A percentile compares a stretch with the other conserved stretches of the same genome.
Evolutionary conservation across 257 asterid genomes (phyloP).

Genomic region (Solanum ossicruentum): DNA sequence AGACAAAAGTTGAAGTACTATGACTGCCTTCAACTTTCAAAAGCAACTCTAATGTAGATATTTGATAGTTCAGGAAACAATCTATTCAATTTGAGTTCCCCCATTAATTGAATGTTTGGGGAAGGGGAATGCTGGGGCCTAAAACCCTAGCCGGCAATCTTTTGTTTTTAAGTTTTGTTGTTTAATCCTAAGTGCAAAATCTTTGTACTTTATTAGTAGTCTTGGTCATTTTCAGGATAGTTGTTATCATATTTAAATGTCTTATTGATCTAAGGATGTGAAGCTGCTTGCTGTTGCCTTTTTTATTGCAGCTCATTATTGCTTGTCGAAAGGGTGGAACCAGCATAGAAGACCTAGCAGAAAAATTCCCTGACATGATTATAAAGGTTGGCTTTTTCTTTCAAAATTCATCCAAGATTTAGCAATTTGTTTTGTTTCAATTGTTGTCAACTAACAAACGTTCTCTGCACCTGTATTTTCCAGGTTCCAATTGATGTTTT

Average conservation of each 20-base stretch:
- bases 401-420: not conserved
- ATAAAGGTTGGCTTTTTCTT: slow-evolving; percentile 46
- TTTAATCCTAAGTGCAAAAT: not conserved
- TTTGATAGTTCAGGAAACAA: not conserved
- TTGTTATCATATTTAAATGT: not conserved
- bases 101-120: not conserved
- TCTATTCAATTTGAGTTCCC: not conserved
- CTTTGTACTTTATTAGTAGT: not conserved
- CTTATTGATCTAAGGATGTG: not conserved
- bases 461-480: not conserved
- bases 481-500: slow-evolving; percentile 94
- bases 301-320: slow-evolving; percentile 62
- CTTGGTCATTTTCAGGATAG: not conserved
- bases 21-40: not conserved
- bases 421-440: not conserved
- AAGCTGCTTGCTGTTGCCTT: not conserved
- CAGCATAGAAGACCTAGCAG: slow-evolving; percentile 97
- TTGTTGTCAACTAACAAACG: not conserved
- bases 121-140: not conserved
- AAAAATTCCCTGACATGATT: slow-evolving; percentile 88
- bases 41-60: not conserved
- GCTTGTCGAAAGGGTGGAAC: slow-evolving; percentile 98
- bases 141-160: not conserved
- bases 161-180: not conserved
- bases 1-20: not conserved